phyloP scores from a whole-genome alignment of 2,329 filamentous ascomycete genomes.

The Monosporascus sp. region DNA sequence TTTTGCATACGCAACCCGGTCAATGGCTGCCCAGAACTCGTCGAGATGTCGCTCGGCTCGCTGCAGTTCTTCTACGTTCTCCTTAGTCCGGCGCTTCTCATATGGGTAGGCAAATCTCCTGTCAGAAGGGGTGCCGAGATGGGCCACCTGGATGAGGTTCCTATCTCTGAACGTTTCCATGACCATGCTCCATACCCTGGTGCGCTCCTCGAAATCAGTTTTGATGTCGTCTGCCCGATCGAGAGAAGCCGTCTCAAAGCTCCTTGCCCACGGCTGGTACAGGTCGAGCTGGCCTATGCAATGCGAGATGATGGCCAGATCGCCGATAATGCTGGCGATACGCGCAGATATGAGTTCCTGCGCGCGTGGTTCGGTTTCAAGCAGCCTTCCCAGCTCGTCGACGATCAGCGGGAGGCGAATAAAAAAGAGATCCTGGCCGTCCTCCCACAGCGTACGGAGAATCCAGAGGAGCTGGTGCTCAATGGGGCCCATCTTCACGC shows the following conservation, averaged over 20 bases:
- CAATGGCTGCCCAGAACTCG: conserved; percentile 13
- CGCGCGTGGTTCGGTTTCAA: conserved; percentile 31
- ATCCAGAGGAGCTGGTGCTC: conserved; percentile 31
- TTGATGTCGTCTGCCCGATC: conserved; percentile 20
- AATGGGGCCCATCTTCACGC: conserved; percentile 13
- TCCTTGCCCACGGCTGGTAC: conserved; percentile 44
- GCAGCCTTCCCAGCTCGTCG: conserved; percentile 44
- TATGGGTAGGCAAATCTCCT: conserved; percentile 38
- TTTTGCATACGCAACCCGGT: conserved; percentile 9
- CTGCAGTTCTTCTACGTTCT: conserved; percentile 14
- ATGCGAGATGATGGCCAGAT: conserved; percentile 41
- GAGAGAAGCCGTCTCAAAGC: conserved; percentile 28
- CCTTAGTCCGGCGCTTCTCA: conserved; percentile 15
- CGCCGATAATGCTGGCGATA: conserved; percentile 32
- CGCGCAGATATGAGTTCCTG: conserved; percentile 32
- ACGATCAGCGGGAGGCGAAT: conserved; percentile 30
- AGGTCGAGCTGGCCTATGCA: conserved; percentile 38
- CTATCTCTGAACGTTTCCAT: conserved; percentile 10
- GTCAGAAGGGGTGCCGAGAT: conserved; percentile 28
- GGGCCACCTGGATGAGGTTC: conserved; percentile 6
- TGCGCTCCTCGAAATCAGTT: conserved; percentile 17
- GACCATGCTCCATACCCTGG: conserved; percentile 7
- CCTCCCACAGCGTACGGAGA: conserved; percentile 33
- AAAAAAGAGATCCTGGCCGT: conserved; percentile 26
- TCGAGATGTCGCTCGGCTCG: conserved; percentile 18